These are phyloP conservation scores for Vitis rupestris DNA, from an alignment of 164 flowering plant species.

Conservation along the genomic window DNA sequence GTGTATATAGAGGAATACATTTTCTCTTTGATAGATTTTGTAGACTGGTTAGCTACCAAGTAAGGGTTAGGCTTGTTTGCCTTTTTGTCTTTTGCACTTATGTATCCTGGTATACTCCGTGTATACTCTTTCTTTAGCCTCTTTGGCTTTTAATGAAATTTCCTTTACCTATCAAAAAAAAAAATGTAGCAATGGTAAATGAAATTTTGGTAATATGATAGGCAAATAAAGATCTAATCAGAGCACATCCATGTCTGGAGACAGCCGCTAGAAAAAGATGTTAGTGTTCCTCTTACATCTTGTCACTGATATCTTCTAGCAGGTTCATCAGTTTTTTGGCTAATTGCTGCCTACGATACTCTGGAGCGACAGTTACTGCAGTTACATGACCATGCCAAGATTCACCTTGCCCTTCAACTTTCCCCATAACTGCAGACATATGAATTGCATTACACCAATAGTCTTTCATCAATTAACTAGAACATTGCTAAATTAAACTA, in stretches of 20 bases:
- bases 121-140: too few species aligned
- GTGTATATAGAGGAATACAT: too few species aligned
- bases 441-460: background rate
- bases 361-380: slow-evolving; percentile 91
- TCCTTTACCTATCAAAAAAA: too few species aligned
- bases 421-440: slow-evolving; percentile 79
- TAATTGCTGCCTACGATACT: slow-evolving; percentile 83
- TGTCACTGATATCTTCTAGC: slow-evolving; percentile 87
- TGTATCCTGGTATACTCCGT: too few species aligned
- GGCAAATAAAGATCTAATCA: background rate
- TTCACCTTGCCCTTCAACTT: slow-evolving; percentile 98
- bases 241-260: background rate
- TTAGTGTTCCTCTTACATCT: slow-evolving; percentile 55
- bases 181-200: too few species aligned
- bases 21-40: too few species aligned
- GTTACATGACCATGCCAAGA: slow-evolving; percentile 99
- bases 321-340: slow-evolving; percentile 94
- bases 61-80: too few species aligned
- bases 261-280: background rate
- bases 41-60: too few species aligned
- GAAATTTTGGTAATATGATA: too few species aligned
- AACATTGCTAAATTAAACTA: background rate
- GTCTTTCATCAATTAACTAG: background rate
- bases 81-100: too few species aligned
- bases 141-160: too few species aligned